Percentiles rank a stretch among this genome's conserved stretches.
These are phyloP conservation scores for Tricholoma furcatifolium DNA, from an alignment of 768 basidiomycete species.

Conservation along the genomic window DNA sequence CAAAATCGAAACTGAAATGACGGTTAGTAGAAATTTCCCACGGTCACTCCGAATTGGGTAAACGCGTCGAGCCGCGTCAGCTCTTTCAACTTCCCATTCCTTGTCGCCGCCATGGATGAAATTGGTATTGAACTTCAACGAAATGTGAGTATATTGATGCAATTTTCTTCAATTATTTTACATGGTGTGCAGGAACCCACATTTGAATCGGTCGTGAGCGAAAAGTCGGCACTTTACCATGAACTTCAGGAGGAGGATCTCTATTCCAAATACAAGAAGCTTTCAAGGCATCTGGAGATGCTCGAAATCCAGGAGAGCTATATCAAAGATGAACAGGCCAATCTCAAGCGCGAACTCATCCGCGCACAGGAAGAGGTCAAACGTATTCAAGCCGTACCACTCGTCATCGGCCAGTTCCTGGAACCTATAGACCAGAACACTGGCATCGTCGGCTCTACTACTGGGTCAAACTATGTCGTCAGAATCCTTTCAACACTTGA, in stretches of 20 bases:
- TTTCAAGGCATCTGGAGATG: constrained; percentile 93
- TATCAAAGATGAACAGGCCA: constrained; percentile 98
- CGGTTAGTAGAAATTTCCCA: constrained; percentile 27
- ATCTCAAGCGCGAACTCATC: constrained; percentile 95
- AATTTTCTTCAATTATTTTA: not conserved
- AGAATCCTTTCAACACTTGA: constrained; percentile 96
- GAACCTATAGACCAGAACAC: constrained; percentile 98
- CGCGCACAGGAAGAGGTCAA: constrained; percentile 99
- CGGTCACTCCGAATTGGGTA: constrained; percentile 29
- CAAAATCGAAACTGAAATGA: constrained; percentile 5
- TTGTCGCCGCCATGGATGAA: constrained; percentile 70
- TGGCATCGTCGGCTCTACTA: constrained; percentile 96
- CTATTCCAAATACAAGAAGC: constrained; percentile 97
- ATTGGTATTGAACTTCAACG: constrained; percentile 83
- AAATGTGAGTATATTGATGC: constrained; percentile 48
- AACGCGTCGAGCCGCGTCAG: constrained; percentile 51
- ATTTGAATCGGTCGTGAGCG: constrained; percentile 82
- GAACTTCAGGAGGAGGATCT: constrained; percentile 91
- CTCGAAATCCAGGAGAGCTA: constrained; percentile 94
- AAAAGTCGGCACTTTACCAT: constrained; percentile 84
- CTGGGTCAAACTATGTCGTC: constrained; percentile 97
- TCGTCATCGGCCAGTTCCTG: constrained; percentile 98
- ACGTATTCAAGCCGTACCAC: constrained; percentile 96
- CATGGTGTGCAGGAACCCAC: constrained; percentile 70
- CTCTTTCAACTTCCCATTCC: constrained; percentile 27